Conservation (phyloP, 2,329 filamentous ascomycete genomes). For the Fusarium algeriense region DNA sequence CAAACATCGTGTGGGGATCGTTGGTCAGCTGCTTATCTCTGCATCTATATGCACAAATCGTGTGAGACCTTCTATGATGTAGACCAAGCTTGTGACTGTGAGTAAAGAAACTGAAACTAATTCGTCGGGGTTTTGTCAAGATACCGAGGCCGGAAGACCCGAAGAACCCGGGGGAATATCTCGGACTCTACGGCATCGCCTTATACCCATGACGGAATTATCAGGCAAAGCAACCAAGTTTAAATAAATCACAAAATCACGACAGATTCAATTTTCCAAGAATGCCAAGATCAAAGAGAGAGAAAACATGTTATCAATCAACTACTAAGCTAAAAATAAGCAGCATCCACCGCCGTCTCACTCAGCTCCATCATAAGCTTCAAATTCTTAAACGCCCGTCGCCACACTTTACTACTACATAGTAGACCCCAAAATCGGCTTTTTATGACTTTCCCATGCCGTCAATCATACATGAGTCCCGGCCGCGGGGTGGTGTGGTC, state of each 20-base stretch:
- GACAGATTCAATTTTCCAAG: not conserved
- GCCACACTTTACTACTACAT: not conserved
- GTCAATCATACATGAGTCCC: conserved; percentile 7
- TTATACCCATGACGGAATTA: not conserved
- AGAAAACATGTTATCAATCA: not conserved
- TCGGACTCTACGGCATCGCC: not conserved
- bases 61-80: not conserved
- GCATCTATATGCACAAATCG: not conserved
- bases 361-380: conserved; percentile 2
- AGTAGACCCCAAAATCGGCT: not conserved
- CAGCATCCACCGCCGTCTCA: not conserved
- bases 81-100: conserved; percentile 2
- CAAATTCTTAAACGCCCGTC: not conserved
- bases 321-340: not conserved
- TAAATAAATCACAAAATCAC: not conserved
- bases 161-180: conserved; percentile 2
- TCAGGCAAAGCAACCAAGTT: not conserved
- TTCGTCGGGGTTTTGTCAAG: conserved; percentile 10
- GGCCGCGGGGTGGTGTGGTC: conserved; percentile 28
- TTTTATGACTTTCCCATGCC: conserved; percentile 18
- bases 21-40: conserved; percentile 30
- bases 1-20: conserved; percentile 12
- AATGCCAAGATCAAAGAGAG: not conserved
- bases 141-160: conserved; percentile 9
- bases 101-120: not conserved